Conservation (phyloP, 345 rosid genomes). For the Arabis alpina region DNA sequence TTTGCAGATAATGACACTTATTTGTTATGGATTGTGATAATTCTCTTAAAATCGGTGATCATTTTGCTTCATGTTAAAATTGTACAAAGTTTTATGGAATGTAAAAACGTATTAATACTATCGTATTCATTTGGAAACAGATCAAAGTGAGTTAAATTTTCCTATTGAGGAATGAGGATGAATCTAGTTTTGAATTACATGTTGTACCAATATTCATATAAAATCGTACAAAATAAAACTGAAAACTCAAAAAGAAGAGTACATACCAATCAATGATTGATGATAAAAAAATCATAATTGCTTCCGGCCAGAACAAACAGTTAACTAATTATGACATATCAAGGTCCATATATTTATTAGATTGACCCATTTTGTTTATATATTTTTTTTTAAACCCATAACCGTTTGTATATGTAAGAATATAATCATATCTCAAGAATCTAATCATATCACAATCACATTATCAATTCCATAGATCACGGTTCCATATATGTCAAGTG, state of each 20-base stretch:
- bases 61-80: not conserved
- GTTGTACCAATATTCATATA: constrained; percentile 4
- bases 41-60: not conserved
- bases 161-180: too few relatives aligned
- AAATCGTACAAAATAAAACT: not conserved
- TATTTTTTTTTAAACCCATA: constrained; percentile 2
- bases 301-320: constrained; percentile 27
- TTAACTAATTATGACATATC: constrained; percentile 30
- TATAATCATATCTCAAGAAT: too few relatives aligned
- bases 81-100: not conserved
- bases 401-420: too few relatives aligned
- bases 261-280: constrained; percentile 17
- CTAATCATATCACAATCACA: too few relatives aligned
- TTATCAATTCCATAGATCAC: too few relatives aligned
- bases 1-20: not conserved
- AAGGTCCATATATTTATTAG: constrained; percentile 40
- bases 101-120: too few relatives aligned
- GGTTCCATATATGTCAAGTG: too few relatives aligned
- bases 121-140: too few relatives aligned
- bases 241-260: not conserved
- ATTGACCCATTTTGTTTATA: constrained; percentile 37
- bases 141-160: too few relatives aligned
- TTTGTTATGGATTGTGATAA: not conserved
- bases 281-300: constrained; percentile 10
- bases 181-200: not conserved